Conservation (phyloP, 2,329 filamentous ascomycete genomes). For the Fusarium sacchari region DNA sequence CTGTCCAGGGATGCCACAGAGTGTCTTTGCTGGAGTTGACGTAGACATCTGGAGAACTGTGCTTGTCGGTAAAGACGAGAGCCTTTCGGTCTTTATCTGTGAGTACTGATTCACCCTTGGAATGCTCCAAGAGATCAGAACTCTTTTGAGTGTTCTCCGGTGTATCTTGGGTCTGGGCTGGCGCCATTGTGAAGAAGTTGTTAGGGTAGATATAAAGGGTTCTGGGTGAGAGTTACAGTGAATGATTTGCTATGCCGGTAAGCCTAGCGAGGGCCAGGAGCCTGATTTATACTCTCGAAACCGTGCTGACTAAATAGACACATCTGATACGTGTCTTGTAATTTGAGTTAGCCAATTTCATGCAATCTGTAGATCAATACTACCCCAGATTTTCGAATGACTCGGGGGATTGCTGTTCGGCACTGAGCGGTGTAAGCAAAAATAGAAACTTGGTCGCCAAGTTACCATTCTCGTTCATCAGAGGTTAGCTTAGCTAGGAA, state of each 20-base stretch:
- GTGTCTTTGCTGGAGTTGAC: not conserved
- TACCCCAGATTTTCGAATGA: not conserved
- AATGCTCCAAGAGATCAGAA: not conserved
- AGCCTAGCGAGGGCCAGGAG: too few species aligned
- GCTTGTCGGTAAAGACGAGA: not conserved
- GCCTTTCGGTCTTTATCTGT: constrained; percentile 2
- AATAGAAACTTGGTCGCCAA: not conserved
- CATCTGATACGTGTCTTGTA: not conserved
- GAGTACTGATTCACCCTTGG: not conserved
- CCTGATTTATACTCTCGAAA: not conserved
- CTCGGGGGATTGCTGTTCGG: not conserved
- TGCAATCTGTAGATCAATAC: not conserved
- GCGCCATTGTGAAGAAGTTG: not conserved
- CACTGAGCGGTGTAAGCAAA: not conserved
- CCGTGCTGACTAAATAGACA: not conserved
- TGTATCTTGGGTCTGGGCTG: not conserved
- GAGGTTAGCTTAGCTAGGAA: not conserved
- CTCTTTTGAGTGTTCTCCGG: not conserved
- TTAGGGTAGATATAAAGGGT: accelerated
- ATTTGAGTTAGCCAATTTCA: not conserved
- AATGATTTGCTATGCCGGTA: accelerated
- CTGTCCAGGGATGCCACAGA: not conserved
- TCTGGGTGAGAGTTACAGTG: not conserved
- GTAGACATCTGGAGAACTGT: constrained; percentile 4
- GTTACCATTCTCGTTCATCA: not conserved